These are phyloP conservation scores for Fusarium decemcellulare DNA, from an alignment of 2,329 filamentous ascomycete species.

Conservation along the genomic window DNA sequence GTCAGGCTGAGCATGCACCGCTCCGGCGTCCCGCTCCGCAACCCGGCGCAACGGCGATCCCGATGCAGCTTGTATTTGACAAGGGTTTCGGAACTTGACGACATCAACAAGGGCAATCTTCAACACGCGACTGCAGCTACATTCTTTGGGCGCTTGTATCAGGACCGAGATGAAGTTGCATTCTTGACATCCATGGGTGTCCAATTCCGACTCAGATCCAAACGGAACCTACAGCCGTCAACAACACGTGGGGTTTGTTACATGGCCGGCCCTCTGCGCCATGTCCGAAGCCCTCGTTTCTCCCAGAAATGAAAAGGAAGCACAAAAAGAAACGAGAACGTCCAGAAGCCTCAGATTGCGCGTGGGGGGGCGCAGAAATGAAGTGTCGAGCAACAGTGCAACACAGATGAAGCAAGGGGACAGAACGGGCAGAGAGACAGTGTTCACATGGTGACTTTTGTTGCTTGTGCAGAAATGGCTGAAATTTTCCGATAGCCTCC, in stretches of 20 bases:
- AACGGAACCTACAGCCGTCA: no score
- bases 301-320: slow-evolving; percentile 11
- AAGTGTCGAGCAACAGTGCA: no score
- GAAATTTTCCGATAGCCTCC: slow-evolving; percentile 42
- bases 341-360: not conserved
- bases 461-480: slow-evolving; percentile 19
- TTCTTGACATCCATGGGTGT: not conserved
- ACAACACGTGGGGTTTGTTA: not conserved
- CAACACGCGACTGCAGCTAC: not conserved
- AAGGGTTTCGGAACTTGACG: slow-evolving; percentile 11
- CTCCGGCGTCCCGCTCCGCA: slow-evolving; percentile 24
- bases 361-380: not conserved
- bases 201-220: not conserved
- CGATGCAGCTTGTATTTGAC: slow-evolving; percentile 33
- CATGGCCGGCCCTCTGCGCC: not conserved
- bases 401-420: slow-evolving; percentile 1
- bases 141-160: not conserved
- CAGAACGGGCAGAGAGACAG: no score
- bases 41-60: slow-evolving; percentile 44
- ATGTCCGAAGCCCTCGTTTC: slow-evolving; percentile 39
- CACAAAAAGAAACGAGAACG: not conserved
- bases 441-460: no score
- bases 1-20: slow-evolving; percentile 41
- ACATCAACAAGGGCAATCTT: slow-evolving; percentile 9
- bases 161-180: not conserved